Base-by-base conservation (phyloP, 768 basidiomycete species). In the Boletellus emodensis region DNA sequence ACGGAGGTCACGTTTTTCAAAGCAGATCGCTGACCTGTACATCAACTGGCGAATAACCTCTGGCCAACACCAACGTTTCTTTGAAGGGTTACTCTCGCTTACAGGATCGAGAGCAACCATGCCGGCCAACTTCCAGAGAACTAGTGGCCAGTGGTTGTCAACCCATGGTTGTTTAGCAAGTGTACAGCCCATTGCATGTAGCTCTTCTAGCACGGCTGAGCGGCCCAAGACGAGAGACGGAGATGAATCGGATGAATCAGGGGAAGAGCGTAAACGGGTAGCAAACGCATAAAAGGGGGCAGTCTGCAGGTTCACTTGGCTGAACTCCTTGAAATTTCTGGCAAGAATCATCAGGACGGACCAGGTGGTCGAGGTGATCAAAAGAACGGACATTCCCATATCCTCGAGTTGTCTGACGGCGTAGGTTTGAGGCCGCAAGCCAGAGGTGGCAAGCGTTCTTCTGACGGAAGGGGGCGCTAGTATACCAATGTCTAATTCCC, bases 91-190 rank as follows among this genome's bases (percentile, higher is more conserved):
- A 13, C 52, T 61, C 60, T 83, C 83, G 36, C 74, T 71, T 22
- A 75, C 65, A 4, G 94, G 93, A 51, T 90, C 83, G 1, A 93
- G 74, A 33, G 77, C 73, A 1, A 84, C 85, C 78, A 92, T 82
- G 12, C 90, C 87, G 3, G 93, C 91, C 18, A 96, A 70, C 70
- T 99, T 99, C 96, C 96, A 99, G 3, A 99, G 75, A 28, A 98
- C 82, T 40, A 94, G 70, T 10, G 72, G 67, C 90, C 93, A 99
- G 59, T 96, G 94, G 60, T 97, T 97, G 44, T 87, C 80, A 1
- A 96, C 84, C 96, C 96, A 99, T 20, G 74, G 68, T 55, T 82
- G 73, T 8, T 83, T 88, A 3, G 81, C 88, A 20, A 91, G 75
- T 2, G 61, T 64, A 54, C 91, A 94, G 0, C 87, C 89, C 9